A percentile compares a stretch with the other conserved stretches of the same genome.
These are phyloP conservation scores for Penicillium sp. DNA, from an alignment of 2,329 filamentous ascomycete genomes.

Conservation along the genomic window DNA sequence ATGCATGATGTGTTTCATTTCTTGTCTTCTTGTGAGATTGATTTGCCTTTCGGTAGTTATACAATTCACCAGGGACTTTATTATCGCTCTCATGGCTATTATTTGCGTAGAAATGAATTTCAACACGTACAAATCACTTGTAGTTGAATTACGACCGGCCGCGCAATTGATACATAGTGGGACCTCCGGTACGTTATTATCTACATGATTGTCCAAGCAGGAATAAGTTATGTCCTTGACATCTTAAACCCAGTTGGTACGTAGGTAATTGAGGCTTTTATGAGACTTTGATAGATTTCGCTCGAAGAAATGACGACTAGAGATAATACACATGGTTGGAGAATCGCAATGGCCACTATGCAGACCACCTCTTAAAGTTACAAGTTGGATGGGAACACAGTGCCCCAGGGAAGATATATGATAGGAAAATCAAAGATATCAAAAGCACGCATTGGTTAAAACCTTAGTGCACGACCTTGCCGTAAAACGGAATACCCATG, in stretches of 20 bases:
- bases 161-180: too few species aligned
- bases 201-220: neutral
- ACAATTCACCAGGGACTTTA: neutral
- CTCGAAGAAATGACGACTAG: slow-evolving; percentile 11
- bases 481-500: slow-evolving; percentile 77
- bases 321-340: slow-evolving; percentile 25
- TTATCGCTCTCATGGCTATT: neutral
- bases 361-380: slow-evolving; percentile 28
- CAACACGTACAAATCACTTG: neutral
- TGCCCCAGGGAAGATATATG: slow-evolving; percentile 4
- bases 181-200: too few species aligned
- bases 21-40: neutral
- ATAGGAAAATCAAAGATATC: slow-evolving; percentile 2
- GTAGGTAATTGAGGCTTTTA: neutral
- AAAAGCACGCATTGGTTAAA: neutral
- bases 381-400: slow-evolving; percentile 20
- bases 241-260: neutral
- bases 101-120: neutral
- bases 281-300: slow-evolving; percentile 1
- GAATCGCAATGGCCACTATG: slow-evolving; percentile 25
- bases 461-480: slow-evolving; percentile 61
- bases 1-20: slow-evolving; percentile 10
- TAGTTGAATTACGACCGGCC: too few species aligned
- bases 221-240: neutral
- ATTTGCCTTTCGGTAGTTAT: slow-evolving; percentile 1